phyloP scores from a whole-genome alignment of 78 protist genomes.

The Emiliania huxleyi region DNA sequence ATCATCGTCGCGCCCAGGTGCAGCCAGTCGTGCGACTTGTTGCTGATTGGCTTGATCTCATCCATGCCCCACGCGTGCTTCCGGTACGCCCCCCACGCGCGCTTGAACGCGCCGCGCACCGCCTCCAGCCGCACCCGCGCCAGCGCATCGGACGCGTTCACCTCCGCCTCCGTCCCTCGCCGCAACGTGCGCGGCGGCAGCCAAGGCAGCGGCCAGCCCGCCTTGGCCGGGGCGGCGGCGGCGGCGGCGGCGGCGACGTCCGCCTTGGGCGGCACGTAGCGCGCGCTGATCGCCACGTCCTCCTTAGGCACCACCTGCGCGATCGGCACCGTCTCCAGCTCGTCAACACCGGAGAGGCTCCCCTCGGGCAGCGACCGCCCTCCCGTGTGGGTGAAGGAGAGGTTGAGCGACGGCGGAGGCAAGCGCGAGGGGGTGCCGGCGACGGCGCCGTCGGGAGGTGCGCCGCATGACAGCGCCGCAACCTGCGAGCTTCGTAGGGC shows the following conservation, averaged over 20 bases:
- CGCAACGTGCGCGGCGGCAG: background rate
- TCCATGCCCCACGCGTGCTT: constrained; percentile 76
- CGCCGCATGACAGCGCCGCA: background rate
- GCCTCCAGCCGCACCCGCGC: background rate
- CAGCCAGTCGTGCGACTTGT: background rate
- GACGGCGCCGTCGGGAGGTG: background rate
- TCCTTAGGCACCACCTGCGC: background rate
- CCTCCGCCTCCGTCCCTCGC: background rate
- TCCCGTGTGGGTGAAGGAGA: too few species aligned
- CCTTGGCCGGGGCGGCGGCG: background rate
- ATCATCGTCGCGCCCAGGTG: constrained; percentile 64
- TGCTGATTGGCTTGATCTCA: constrained; percentile 57
- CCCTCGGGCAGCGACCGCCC: too few species aligned
- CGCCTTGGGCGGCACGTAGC: background rate
- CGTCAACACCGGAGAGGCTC: too few species aligned
- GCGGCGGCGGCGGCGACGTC: background rate
- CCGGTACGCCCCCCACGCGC: constrained; percentile 36
- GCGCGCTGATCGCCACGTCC: background rate
- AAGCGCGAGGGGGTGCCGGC: background rate
- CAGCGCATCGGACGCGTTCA: background rate
- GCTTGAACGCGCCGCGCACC: background rate
- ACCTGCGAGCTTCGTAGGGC: background rate
- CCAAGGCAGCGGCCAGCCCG: background rate
- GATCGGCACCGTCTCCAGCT: too few species aligned
- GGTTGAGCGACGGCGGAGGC: too few species aligned